phyloP scores from a whole-genome alignment of 148 eudicot species.

The Rhododendron ovatum region DNA sequence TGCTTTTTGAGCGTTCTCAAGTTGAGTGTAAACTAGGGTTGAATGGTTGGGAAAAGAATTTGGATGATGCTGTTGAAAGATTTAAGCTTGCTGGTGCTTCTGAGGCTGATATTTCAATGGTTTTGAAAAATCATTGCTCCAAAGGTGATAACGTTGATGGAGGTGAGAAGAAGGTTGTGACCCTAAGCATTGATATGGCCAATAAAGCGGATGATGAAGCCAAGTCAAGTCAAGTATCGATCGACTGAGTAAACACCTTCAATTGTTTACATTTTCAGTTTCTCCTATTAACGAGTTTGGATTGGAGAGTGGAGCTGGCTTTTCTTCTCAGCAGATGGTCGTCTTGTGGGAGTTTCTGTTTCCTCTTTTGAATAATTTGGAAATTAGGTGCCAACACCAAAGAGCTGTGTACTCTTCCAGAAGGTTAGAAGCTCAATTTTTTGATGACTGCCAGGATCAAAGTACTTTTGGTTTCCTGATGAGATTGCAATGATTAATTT shows the following conservation, averaged over 20 bases:
- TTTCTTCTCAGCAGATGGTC: background rate
- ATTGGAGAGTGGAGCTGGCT: background rate
- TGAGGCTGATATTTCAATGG: constrained; percentile 68
- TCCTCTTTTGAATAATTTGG: background rate
- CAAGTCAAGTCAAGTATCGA: constrained; percentile 10
- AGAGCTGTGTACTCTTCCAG: constrained; percentile 3
- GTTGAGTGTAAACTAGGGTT: constrained; percentile 68
- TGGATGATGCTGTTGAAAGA: constrained; percentile 71
- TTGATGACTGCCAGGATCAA: background rate
- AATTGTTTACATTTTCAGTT: background rate
- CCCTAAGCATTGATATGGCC: constrained; percentile 16
- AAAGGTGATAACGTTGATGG: constrained; percentile 41
- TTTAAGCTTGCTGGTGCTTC: constrained; percentile 98
- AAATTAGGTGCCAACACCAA: constrained; percentile 3
- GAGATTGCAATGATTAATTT: background rate
- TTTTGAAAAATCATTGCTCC: constrained; percentile 81
- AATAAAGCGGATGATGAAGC: constrained; percentile 22
- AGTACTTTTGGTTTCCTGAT: background rate
- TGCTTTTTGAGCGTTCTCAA: constrained; percentile 93
- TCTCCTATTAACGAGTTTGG: background rate
- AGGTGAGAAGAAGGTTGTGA: constrained; percentile 39
- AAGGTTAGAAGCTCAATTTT: background rate
- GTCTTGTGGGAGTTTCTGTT: constrained; percentile 1
- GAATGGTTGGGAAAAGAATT: constrained; percentile 61
- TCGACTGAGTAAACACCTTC: constrained; percentile 1